Evolutionary conservation across 2,329 filamentous ascomycete species (phyloP).

Genomic region (Cryphonectria parasitica): DNA sequence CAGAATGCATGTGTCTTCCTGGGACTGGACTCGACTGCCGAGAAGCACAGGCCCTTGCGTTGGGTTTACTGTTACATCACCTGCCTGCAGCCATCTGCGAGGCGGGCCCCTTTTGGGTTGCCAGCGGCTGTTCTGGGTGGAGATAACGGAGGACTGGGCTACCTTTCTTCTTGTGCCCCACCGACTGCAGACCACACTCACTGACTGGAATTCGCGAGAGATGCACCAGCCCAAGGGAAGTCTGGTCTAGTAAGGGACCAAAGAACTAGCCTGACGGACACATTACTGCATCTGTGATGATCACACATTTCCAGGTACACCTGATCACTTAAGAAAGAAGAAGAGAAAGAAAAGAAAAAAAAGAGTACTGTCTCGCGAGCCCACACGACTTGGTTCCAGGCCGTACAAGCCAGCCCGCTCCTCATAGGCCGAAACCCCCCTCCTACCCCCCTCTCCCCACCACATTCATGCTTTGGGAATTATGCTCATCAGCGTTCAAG

Average conservation of each 20-base stretch:
- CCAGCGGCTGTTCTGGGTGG: constrained; percentile 5
- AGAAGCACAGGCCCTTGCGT: neutral
- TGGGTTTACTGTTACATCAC: neutral
- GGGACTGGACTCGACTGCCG: neutral
- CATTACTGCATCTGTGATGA: neutral
- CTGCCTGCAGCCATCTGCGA: neutral
- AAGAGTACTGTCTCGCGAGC: neutral
- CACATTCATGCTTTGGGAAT: neutral
- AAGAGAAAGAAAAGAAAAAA: too few relatives aligned
- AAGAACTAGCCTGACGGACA: neutral
- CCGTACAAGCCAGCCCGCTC: constrained; percentile 8
- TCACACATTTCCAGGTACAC: neutral
- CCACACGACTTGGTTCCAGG: neutral
- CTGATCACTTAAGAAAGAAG: neutral
- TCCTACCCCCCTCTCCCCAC: neutral
- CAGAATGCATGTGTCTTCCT: constrained; percentile 1
- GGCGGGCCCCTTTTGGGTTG: constrained; percentile 1
- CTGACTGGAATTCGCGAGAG: neutral
- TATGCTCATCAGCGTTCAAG: neutral
- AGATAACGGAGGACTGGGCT: constrained; percentile 3
- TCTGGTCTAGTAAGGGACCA: neutral
- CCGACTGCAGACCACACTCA: constrained; percentile 1
- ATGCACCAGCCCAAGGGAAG: neutral
- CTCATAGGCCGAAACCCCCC: constrained; percentile 1
- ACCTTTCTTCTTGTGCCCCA: constrained; percentile 7